Evolutionary conservation across 2,329 filamentous ascomycete species (phyloP).

Genomic region (Talaromyces sp.): DNA sequence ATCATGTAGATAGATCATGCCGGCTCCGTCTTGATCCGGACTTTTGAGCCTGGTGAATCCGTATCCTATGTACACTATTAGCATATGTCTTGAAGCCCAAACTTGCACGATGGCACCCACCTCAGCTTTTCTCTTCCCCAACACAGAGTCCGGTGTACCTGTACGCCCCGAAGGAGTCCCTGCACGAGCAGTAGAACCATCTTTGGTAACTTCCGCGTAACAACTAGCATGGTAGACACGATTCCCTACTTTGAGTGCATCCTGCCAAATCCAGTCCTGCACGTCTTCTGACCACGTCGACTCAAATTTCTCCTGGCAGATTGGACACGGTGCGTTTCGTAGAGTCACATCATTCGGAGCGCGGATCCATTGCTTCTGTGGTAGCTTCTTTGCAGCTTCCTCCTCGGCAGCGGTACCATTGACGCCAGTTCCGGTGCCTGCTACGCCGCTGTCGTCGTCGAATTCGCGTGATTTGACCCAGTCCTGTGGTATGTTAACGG

Average conservation of each 20-base stretch:
- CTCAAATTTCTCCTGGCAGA: conserved; percentile 94
- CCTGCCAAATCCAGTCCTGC: conserved; percentile 96
- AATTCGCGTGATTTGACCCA: conserved; percentile 85
- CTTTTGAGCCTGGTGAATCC: conserved; percentile 36
- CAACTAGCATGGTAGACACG: conserved; percentile 89
- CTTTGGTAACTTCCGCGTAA: conserved; percentile 74
- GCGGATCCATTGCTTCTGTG: conserved; percentile 68
- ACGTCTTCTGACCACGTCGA: conserved; percentile 87
- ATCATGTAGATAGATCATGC: conserved; percentile 24
- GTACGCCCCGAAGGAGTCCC: conserved; percentile 40
- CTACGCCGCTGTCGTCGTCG: conserved; percentile 59
- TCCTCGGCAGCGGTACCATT: conserved; percentile 42
- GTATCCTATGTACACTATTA: conserved; percentile 23
- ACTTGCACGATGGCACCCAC: conserved; percentile 31
- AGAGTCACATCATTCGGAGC: conserved; percentile 75
- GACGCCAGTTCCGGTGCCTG: conserved; percentile 31
- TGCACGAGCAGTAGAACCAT: conserved; percentile 43
- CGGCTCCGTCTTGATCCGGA: conserved; percentile 41
- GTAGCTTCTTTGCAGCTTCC: conserved; percentile 50
- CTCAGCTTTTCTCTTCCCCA: conserved; percentile 75
- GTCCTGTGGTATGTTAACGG: conserved; percentile 53
- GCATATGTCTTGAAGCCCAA: not conserved
- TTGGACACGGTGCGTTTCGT: conserved; percentile 77
- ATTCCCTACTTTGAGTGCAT: conserved; percentile 72
- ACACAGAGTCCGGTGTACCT: conserved; percentile 60